A percentile compares a stretch with the other conserved stretches of the same genome.
Conservation (phyloP, 2,329 filamentous ascomycete species). For the Alternaria sp. region DNA sequence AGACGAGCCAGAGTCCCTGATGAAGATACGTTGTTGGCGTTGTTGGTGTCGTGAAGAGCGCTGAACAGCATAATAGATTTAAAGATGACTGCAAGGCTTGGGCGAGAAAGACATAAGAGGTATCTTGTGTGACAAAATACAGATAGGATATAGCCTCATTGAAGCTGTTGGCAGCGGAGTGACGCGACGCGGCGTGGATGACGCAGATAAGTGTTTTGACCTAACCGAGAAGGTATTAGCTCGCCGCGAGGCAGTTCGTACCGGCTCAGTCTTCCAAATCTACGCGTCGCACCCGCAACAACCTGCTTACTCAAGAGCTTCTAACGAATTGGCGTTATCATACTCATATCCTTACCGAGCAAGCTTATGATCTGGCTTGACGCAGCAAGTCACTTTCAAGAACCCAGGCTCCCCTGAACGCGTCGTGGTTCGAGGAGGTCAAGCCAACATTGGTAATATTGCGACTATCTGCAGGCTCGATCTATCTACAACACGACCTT, state of each 20-base stretch:
- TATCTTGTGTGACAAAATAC: not conserved
- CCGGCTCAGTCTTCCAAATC: not conserved
- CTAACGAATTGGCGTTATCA: not conserved
- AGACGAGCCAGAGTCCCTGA: not conserved
- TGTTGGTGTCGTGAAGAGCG: not conserved
- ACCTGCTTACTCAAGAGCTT: not conserved
- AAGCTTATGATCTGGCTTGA: too few relatives aligned
- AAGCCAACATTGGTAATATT: not conserved
- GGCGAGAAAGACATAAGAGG: not conserved
- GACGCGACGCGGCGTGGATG: not conserved
- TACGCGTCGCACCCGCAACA: not conserved
- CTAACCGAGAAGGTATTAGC: not conserved
- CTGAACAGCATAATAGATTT: not conserved
- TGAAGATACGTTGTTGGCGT: not conserved
- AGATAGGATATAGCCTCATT: not conserved
- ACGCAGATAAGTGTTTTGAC: not conserved
- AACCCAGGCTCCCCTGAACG: not conserved
- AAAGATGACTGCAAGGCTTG: not conserved
- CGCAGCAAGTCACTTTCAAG: not conserved
- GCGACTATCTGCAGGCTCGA: not conserved
- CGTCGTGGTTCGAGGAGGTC: not conserved
- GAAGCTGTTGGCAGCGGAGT: not conserved
- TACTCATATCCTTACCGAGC: too few relatives aligned
- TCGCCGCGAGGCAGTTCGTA: too few relatives aligned
- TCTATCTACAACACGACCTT: conserved; percentile 47